Evolutionary conservation across 768 basidiomycete species (phyloP).

Genomic region (Lentinula aciculospora): DNA sequence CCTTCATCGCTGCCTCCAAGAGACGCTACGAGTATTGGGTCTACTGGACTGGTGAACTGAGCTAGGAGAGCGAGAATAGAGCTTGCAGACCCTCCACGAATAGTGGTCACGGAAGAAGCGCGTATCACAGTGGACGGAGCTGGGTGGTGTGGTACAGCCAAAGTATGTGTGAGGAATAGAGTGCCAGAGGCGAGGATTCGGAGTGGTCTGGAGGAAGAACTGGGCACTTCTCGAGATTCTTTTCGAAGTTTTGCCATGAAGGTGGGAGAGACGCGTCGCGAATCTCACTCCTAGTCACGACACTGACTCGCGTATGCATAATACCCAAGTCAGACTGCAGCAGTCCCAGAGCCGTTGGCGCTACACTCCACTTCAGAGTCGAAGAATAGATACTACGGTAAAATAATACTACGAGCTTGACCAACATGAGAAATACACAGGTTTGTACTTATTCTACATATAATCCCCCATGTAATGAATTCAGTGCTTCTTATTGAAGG

Average conservation of each 20-base stretch:
- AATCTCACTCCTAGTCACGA: no score
- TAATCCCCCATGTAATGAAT: no score
- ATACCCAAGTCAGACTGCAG: no score
- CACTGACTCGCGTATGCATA: no score
- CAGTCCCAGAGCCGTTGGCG: no score
- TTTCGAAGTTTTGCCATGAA: conserved; percentile 43
- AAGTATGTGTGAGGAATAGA: conserved; percentile 71
- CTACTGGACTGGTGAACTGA: conserved; percentile 54
- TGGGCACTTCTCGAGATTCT: conserved; percentile 25
- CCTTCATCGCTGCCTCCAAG: conserved; percentile 72
- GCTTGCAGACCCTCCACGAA: conserved; percentile 69
- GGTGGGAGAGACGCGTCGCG: no score
- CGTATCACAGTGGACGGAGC: conserved; percentile 52
- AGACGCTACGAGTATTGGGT: conserved; percentile 69
- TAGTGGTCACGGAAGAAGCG: conserved; percentile 63
- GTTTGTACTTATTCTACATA: no score
- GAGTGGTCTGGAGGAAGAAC: conserved; percentile 33
- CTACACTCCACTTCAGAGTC: no score
- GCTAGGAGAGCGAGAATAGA: conserved; percentile 66
- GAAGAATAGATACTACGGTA: no score
- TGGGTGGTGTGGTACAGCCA: conserved; percentile 58
- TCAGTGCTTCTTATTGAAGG: no score
- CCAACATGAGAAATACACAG: no score
- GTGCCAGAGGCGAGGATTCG: conserved; percentile 79
- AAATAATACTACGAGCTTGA: no score